Conservation (phyloP, 345 rosid species). For the Excoecaria cochinchinensis region DNA sequence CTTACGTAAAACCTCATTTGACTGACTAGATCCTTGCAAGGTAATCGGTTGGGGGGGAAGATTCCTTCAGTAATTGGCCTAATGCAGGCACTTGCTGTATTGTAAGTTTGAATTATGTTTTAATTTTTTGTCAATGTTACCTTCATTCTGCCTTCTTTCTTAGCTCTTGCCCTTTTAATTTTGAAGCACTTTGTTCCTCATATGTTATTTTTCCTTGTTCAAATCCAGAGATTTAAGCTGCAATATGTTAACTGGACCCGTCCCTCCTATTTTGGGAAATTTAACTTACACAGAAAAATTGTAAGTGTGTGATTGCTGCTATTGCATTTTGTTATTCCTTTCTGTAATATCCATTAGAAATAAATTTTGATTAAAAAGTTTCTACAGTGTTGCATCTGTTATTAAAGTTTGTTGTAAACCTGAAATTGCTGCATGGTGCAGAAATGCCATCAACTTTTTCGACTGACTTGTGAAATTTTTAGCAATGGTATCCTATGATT, state of each 20-base stretch:
- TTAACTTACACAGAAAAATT: slow-evolving; percentile 85
- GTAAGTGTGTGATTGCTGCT: slow-evolving; percentile 43
- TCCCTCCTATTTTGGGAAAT: slow-evolving; percentile 91
- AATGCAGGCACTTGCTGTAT: slow-evolving; percentile 98
- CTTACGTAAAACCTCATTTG: slow-evolving; percentile 12
- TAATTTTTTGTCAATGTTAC: neutral
- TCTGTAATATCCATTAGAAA: neutral
- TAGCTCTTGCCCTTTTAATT: neutral
- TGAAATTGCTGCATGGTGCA: neutral
- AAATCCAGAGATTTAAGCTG: slow-evolving; percentile 77
- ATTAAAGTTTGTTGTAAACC: neutral
- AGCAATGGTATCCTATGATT: neutral
- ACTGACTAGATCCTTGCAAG: slow-evolving; percentile 80
- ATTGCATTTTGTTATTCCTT: neutral
- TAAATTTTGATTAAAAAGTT: neutral
- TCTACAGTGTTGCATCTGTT: neutral
- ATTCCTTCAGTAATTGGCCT: slow-evolving; percentile 96
- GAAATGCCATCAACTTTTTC: neutral
- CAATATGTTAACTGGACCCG: slow-evolving; percentile 78
- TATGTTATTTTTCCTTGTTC: slow-evolving; percentile 7
- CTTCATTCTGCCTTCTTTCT: neutral
- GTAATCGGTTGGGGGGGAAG: slow-evolving; percentile 72
- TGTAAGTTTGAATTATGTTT: slow-evolving; percentile 52
- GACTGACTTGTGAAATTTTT: neutral
- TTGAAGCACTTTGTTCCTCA: neutral